Percentiles rank a stretch among this genome's conserved stretches.
Evolutionary conservation across 371 early-diverging fungal species (phyloP).

Genomic region (Haplosporangium sp.): DNA sequence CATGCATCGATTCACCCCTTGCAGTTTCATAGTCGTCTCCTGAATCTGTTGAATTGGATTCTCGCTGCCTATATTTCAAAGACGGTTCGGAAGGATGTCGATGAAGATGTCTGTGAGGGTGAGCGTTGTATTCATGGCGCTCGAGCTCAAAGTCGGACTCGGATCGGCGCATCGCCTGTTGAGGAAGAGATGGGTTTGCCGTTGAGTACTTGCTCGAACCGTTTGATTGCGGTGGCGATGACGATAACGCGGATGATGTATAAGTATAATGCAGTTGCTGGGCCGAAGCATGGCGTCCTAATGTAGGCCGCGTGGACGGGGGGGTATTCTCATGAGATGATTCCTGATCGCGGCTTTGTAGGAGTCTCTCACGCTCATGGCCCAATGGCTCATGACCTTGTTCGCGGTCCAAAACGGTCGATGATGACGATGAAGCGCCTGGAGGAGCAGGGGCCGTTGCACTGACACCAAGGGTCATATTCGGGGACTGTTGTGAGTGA

Average conservation of each 20-base stretch:
- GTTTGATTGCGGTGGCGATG: conserved; percentile 11
- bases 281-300: conserved; percentile 22
- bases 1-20: neutral
- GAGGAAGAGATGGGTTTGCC: neutral
- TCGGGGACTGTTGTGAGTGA: neutral
- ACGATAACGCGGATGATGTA: neutral
- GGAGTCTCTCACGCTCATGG: neutral
- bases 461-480: neutral
- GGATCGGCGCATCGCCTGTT: conserved; percentile 4
- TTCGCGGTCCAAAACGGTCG: neutral
- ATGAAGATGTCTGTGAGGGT: conserved; percentile 4
- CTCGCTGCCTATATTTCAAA: conserved; percentile 5
- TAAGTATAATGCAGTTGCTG: conserved; percentile 22
- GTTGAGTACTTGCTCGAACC: conserved; percentile 9
- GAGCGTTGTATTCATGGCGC: neutral
- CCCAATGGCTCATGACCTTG: conserved; percentile 7
- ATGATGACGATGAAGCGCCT: too few species aligned
- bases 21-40: conserved; percentile 15
- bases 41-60: conserved; percentile 21
- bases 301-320: conserved; percentile 3
- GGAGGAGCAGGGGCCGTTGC: neutral
- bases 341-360: neutral
- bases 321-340: neutral
- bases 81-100: conserved; percentile 31
- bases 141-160: conserved; percentile 19